Percentiles rank a stretch among this genome's conserved stretches.
Conservation (phyloP, 805 yeast species). For the Candida qinlingensis region DNA sequence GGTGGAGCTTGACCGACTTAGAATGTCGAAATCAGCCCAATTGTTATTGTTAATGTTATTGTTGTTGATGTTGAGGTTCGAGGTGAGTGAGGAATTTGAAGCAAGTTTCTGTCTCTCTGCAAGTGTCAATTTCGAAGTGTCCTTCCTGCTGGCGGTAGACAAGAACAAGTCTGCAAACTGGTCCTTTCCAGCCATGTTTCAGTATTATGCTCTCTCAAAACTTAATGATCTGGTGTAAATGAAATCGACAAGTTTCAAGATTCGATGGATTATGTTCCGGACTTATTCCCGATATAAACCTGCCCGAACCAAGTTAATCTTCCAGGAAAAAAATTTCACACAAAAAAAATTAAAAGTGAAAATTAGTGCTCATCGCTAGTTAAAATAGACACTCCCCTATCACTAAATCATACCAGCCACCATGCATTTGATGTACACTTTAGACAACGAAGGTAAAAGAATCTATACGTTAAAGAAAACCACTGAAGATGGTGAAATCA, state of each 20-base stretch:
- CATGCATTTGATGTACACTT: slow-evolving; percentile 99
- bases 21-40: slow-evolving; percentile 36
- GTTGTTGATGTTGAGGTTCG: background rate
- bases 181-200: slow-evolving; percentile 11
- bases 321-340: slow-evolving; percentile 1
- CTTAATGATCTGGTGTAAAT: too few relatives aligned
- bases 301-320: slow-evolving; percentile 1
- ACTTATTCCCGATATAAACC: background rate
- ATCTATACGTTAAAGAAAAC: slow-evolving; percentile 83
- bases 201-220: too few relatives aligned
- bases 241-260: background rate
- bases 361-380: slow-evolving; percentile 4
- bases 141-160: slow-evolving; percentile 19
- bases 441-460: slow-evolving; percentile 93
- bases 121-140: slow-evolving; percentile 26
- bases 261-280: too few relatives aligned
- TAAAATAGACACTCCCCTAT: background rate
- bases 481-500: slow-evolving; percentile 85
- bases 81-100: slow-evolving; percentile 2
- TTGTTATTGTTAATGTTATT: slow-evolving; percentile 10
- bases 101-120: slow-evolving; percentile 30
- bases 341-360: background rate
- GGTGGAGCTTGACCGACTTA: slow-evolving; percentile 15
- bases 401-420: slow-evolving; percentile 14
- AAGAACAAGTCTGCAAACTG: slow-evolving; percentile 25